Conservation (phyloP, 768 basidiomycete species). For the Suillus bovinus region DNA sequence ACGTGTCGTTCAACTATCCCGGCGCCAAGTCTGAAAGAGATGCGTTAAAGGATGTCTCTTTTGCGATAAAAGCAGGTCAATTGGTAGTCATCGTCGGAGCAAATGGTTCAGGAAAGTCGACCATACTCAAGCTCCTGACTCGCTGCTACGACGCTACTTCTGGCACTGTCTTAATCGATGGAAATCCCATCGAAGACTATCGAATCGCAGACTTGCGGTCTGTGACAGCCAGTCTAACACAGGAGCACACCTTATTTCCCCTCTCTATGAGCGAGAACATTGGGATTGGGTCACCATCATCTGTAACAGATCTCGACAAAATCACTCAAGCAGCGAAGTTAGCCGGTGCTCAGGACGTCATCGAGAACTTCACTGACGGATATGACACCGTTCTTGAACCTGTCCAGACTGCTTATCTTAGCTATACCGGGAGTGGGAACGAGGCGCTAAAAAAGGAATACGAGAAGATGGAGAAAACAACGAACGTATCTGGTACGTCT, state of each 20-base stretch:
- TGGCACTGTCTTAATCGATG: slow-evolving; percentile 43
- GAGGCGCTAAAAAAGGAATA: slow-evolving; percentile 17
- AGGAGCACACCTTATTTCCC: slow-evolving; percentile 39
- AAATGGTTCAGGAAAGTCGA: slow-evolving; percentile 37
- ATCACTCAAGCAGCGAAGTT: slow-evolving; percentile 26
- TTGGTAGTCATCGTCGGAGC: slow-evolving; percentile 37
- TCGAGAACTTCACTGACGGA: slow-evolving; percentile 38
- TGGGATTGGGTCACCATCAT: slow-evolving; percentile 31
- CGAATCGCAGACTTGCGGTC: slow-evolving; percentile 33
- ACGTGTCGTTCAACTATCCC: slow-evolving; percentile 56
- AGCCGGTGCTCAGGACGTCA: slow-evolving; percentile 43
- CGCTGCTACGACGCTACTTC: slow-evolving; percentile 32
- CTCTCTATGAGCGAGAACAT: slow-evolving; percentile 43
- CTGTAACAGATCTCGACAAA: slow-evolving; percentile 16
- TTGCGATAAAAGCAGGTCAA: slow-evolving; percentile 32
- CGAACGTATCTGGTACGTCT: slow-evolving; percentile 26
- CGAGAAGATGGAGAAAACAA: slow-evolving; percentile 20
- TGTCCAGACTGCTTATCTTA: slow-evolving; percentile 27
- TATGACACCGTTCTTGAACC: slow-evolving; percentile 42
- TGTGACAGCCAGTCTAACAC: slow-evolving; percentile 43
- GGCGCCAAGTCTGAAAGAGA: slow-evolving; percentile 29
- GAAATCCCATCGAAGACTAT: slow-evolving; percentile 34
- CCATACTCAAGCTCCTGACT: slow-evolving; percentile 42
- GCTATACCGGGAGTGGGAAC: slow-evolving; percentile 19
- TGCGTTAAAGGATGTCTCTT: slow-evolving; percentile 28